Evolutionary conservation across 108 stramenopile species (phyloP).

Genomic region (Fragilariopsis cylindrus): DNA sequence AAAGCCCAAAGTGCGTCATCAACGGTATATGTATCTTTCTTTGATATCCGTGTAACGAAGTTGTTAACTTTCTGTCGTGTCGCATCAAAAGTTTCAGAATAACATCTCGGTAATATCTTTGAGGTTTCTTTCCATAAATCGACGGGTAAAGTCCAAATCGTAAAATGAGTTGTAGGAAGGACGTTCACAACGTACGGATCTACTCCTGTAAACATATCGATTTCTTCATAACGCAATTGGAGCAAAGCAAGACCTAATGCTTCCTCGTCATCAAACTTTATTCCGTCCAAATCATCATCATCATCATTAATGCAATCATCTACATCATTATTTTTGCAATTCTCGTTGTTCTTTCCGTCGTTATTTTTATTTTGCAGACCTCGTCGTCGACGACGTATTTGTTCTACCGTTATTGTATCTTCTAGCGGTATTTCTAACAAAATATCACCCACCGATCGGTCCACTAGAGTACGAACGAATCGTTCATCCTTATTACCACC

Average conservation of each 20-base stretch:
- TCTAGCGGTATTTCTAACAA: slow-evolving; percentile 26
- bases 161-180: slow-evolving; percentile 16
- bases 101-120: slow-evolving; percentile 25
- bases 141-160: slow-evolving; percentile 25
- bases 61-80: slow-evolving; percentile 13
- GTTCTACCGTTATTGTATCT: slow-evolving; percentile 20
- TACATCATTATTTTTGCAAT: not conserved
- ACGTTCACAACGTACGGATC: slow-evolving; percentile 29
- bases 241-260: slow-evolving; percentile 22
- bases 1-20: slow-evolving; percentile 35
- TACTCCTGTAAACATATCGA: too few relatives aligned
- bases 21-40: not conserved
- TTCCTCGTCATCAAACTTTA: slow-evolving; percentile 15
- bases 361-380: not conserved
- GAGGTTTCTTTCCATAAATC: slow-evolving; percentile 1
- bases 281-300: not conserved
- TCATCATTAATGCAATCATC: not conserved
- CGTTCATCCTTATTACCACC: slow-evolving; percentile 14
- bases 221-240: not conserved
- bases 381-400: not conserved
- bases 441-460: slow-evolving; percentile 28
- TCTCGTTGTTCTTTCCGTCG: not conserved
- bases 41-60: not conserved
- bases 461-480: slow-evolving; percentile 23
- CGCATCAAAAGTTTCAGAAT: slow-evolving; percentile 31